Percentiles rank a stretch among this genome's conserved stretches.
Evolutionary conservation across 768 basidiomycete genomes (phyloP).

Genomic region (Lactarius sp.): DNA sequence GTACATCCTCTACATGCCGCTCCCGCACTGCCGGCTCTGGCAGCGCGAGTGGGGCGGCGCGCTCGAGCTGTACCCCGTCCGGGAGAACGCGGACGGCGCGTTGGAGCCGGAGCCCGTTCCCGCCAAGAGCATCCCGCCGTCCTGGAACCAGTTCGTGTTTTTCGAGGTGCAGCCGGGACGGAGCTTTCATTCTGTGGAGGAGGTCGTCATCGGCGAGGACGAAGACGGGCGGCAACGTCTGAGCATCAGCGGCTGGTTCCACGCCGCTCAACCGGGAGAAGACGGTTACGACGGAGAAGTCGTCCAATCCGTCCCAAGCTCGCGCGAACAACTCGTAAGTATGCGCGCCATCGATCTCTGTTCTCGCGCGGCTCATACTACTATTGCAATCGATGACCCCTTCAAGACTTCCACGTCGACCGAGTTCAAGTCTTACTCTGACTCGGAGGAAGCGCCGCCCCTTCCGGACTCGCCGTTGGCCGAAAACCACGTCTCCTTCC

Average conservation of each 20-base stretch:
- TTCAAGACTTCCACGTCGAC: conserved; percentile 58
- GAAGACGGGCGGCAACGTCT: conserved; percentile 70
- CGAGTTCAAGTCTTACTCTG: conserved; percentile 45
- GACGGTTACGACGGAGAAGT: conserved; percentile 68
- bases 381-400: conserved; percentile 20
- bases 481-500: conserved; percentile 59
- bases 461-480: conserved; percentile 52
- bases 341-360: not conserved
- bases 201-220: conserved; percentile 79
- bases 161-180: conserved; percentile 91
- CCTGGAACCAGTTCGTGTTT: conserved; percentile 87
- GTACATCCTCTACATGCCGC: conserved; percentile 95
- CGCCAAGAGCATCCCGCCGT: conserved; percentile 63
- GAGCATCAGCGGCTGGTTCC: conserved; percentile 97
- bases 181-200: conserved; percentile 96
- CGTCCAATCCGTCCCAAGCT: conserved; percentile 55
- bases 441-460: conserved; percentile 42
- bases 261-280: conserved; percentile 85
- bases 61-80: conserved; percentile 85
- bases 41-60: conserved; percentile 89
- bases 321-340: conserved; percentile 89
- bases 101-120: conserved; percentile 68
- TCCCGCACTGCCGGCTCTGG: conserved; percentile 71
- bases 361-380: conserved; percentile 3
- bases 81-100: conserved; percentile 50